Percentiles rank a stretch among this genome's conserved stretches.
These are phyloP conservation scores for Argentina anserina DNA, from an alignment of 306 rosid species.

Conservation along the genomic window DNA sequence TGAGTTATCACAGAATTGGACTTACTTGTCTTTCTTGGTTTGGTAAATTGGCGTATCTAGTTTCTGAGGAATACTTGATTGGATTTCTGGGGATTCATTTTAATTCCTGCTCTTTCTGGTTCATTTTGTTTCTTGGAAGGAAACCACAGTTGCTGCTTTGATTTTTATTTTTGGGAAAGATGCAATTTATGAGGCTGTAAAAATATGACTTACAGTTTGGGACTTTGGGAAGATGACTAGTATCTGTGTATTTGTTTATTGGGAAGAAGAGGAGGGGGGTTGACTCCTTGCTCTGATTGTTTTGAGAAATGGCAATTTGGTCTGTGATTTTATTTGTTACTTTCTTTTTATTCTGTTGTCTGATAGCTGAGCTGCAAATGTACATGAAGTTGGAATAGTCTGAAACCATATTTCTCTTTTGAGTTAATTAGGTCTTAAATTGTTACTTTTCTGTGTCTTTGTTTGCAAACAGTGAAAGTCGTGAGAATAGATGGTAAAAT, in stretches of 20 bases:
- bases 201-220: too few relatives aligned
- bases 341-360: neutral
- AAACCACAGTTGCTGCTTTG: neutral
- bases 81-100: neutral
- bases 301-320: neutral
- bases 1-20: neutral
- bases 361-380: neutral
- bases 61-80: neutral
- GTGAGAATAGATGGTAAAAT: constrained; percentile 37
- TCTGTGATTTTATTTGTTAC: neutral
- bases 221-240: neutral
- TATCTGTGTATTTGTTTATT: neutral
- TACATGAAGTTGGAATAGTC: neutral
- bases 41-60: neutral
- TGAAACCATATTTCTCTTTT: neutral
- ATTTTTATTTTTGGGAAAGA: neutral
- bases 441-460: neutral
- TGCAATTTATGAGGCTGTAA: too few relatives aligned
- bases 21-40: neutral
- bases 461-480: constrained; percentile 36
- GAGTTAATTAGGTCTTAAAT: neutral
- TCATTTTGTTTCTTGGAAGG: neutral
- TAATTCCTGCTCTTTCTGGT: neutral
- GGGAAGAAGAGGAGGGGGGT: neutral
- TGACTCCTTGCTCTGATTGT: neutral